Evolutionary conservation across 805 yeast genomes (phyloP).

Genomic region (Maudiozyma saulgeensis): DNA sequence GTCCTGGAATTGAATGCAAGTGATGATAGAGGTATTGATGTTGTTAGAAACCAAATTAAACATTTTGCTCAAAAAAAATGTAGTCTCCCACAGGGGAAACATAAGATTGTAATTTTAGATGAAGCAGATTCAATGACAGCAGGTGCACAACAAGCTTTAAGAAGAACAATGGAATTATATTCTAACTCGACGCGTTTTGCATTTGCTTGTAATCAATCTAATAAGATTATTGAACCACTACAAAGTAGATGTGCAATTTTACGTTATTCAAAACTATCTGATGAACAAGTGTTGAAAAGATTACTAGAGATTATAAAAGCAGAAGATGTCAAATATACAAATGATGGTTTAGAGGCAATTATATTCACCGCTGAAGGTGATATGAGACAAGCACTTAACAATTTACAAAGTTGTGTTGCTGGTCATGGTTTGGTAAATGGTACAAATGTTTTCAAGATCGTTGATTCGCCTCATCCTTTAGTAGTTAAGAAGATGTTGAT

Average conservation of each 20-base stretch:
- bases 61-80: conserved; percentile 94
- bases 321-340: conserved; percentile 69
- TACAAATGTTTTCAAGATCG: conserved; percentile 87
- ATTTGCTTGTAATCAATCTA: conserved; percentile 94
- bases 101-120: conserved; percentile 85
- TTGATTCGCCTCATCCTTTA: conserved; percentile 92
- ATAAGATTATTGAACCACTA: conserved; percentile 90
- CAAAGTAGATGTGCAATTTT: conserved; percentile 95
- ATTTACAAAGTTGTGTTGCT: conserved; percentile 85
- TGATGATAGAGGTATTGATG: conserved; percentile 96
- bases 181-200: conserved; percentile 96
- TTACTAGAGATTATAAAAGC: conserved; percentile 57
- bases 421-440: conserved; percentile 90
- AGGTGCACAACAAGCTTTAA: conserved; percentile 89
- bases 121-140: conserved; percentile 97
- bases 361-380: conserved; percentile 96
- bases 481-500: conserved; percentile 65
- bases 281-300: conserved; percentile 75
- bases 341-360: conserved; percentile 87
- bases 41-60: conserved; percentile 86
- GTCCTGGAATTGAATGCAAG: conserved; percentile 91
- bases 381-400: conserved; percentile 96
- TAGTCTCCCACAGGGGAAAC: conserved; percentile 76
- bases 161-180: conserved; percentile 92
- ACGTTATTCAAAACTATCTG: conserved; percentile 70